phyloP scores from a whole-genome alignment of 202 grass and related monocot species.

The Tripidium arundinaceum region DNA sequence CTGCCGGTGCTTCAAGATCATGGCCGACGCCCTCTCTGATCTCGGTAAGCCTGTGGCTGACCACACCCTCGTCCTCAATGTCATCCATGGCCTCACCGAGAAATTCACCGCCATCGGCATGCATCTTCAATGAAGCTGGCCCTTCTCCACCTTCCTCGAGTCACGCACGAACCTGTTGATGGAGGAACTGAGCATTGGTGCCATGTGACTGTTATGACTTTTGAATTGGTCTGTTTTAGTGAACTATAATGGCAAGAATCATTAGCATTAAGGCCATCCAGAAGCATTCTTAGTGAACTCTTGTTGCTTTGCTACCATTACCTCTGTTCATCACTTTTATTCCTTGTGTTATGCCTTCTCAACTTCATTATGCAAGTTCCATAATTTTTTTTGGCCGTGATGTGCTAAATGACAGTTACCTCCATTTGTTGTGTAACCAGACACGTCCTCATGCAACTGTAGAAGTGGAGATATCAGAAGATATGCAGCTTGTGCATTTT shows the following conservation, averaged over 20 bases:
- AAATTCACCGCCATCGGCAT: not conserved
- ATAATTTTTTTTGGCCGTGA: not conserved
- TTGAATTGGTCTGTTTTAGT: conserved; percentile 2
- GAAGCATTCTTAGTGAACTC: not conserved
- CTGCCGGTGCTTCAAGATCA: not conserved
- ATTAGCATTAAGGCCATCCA: not conserved
- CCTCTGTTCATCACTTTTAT: not conserved
- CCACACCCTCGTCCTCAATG: not conserved
- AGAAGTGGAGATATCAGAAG: conserved; percentile 99
- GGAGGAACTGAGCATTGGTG: not conserved
- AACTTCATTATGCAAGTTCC: not conserved
- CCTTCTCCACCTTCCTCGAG: not conserved
- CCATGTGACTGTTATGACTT: not conserved
- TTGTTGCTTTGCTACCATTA: not conserved
- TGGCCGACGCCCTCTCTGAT: not conserved
- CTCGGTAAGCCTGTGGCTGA: not conserved
- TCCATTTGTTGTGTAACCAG: conserved; percentile 47
- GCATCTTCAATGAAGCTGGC: not conserved
- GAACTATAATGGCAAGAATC: not conserved
- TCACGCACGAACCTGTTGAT: not conserved
- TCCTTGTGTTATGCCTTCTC: not conserved
- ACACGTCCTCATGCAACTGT: conserved; percentile 98
- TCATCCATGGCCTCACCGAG: not conserved
- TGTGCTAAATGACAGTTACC: not conserved
- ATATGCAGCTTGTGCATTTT: conserved; percentile 97